Evolutionary conservation across 2,329 filamentous ascomycete species (phyloP).

Genomic region (Penicillium aurantiogriseum): DNA sequence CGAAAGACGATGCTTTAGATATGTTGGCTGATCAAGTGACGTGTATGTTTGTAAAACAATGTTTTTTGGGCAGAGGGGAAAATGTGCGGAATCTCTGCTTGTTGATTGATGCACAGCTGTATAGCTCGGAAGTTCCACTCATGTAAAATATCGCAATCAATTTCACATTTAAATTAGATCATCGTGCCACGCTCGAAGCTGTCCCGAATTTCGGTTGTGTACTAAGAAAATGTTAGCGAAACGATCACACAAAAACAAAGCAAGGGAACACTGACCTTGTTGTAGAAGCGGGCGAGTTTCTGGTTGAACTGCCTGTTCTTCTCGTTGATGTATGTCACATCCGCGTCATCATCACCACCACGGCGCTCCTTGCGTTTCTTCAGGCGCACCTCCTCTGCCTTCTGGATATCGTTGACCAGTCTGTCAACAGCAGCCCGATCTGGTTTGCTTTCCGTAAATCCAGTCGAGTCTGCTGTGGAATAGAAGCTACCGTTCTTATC

Average conservation of each 20-base stretch:
- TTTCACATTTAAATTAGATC: slow-evolving; percentile 59
- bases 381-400: slow-evolving; percentile 80
- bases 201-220: slow-evolving; percentile 93
- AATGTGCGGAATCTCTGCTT: slow-evolving; percentile 6
- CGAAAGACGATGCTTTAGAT: slow-evolving; percentile 80
- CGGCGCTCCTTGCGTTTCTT: slow-evolving; percentile 83
- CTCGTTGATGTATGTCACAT: slow-evolving; percentile 99
- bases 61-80: background rate
- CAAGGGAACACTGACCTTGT: slow-evolving; percentile 61
- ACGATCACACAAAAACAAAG: background rate
- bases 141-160: slow-evolving; percentile 22
- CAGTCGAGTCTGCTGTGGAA: slow-evolving; percentile 77
- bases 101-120: background rate
- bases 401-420: slow-evolving; percentile 78
- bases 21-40: background rate
- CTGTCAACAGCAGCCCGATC: slow-evolving; percentile 84
- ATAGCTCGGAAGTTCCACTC: slow-evolving; percentile 9
- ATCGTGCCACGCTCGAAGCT: slow-evolving; percentile 97
- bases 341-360: slow-evolving; percentile 78
- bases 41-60: slow-evolving; percentile 4
- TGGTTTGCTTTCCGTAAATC: slow-evolving; percentile 81
- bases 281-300: slow-evolving; percentile 93
- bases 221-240: slow-evolving; percentile 47
- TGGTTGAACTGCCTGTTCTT: slow-evolving; percentile 99
- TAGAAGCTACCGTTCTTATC: slow-evolving; percentile 91